Percentiles rank a stretch among this genome's conserved stretches.
Conservation (phyloP, 768 basidiomycete genomes). For the Cystobasidium onofrii region DNA sequence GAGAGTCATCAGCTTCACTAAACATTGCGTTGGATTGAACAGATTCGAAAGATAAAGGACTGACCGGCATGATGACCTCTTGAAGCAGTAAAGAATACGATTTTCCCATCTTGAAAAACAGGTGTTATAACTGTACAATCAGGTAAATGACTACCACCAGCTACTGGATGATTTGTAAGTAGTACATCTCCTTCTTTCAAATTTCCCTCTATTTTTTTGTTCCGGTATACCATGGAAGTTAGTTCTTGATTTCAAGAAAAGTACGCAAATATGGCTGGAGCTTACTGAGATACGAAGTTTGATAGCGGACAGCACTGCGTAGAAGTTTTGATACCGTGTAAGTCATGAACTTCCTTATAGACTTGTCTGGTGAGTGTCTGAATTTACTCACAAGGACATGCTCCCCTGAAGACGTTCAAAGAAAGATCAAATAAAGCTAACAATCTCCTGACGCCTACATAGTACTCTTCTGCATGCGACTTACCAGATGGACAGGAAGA, state of each 20-base stretch:
- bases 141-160: constrained; percentile 54
- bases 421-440: no score
- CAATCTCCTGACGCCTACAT: no score
- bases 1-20: constrained; percentile 22
- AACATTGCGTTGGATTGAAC: no score
- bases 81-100: constrained; percentile 55
- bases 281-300: constrained; percentile 61
- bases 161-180: constrained; percentile 36
- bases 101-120: constrained; percentile 58
- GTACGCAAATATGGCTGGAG: no score
- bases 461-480: background rate
- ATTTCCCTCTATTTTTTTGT: constrained; percentile 30
- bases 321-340: no score
- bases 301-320: constrained; percentile 69
- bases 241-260: no score
- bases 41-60: no score
- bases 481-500: constrained; percentile 35
- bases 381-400: constrained; percentile 26
- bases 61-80: constrained; percentile 34
- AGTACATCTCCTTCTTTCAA: constrained; percentile 32
- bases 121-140: constrained; percentile 93
- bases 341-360: no score
- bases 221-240: no score
- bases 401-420: constrained; percentile 11
- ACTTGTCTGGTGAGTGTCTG: no score